phyloP scores from a whole-genome alignment of 75 land plant species.

The Ceratopteris richardii region DNA sequence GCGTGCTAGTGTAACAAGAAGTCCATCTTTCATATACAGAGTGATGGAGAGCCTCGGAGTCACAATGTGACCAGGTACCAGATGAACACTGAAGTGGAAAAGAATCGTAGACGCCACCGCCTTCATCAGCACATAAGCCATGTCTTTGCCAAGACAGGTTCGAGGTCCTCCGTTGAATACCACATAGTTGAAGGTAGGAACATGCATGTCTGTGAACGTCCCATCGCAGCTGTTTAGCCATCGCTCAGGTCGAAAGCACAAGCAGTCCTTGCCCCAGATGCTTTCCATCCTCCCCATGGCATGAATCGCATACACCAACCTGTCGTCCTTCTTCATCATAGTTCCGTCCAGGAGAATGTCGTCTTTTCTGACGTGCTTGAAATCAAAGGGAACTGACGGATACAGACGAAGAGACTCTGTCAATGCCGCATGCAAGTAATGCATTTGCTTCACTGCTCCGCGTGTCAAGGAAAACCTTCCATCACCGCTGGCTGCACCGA shows the following conservation, averaged over 20 bases:
- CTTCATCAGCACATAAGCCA: slow-evolving; percentile 55
- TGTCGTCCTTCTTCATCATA: not conserved
- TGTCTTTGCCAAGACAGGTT: slow-evolving; percentile 43
- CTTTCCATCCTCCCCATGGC: too few relatives aligned
- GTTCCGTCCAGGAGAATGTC: slow-evolving; percentile 39
- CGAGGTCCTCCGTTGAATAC: slow-evolving; percentile 45
- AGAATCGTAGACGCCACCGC: slow-evolving; percentile 27
- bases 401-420: too few relatives aligned
- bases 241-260: slow-evolving; percentile 38
- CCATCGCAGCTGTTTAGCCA: slow-evolving; percentile 27
- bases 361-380: slow-evolving; percentile 8
- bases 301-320: slow-evolving; percentile 33
- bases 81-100: slow-evolving; percentile 1
- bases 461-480: not conserved
- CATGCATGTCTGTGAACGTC: slow-evolving; percentile 4
- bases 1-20: slow-evolving; percentile 21
- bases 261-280: slow-evolving; percentile 41
- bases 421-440: slow-evolving; percentile 35
- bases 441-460: slow-evolving; percentile 28
- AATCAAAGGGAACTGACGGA: slow-evolving; percentile 30
- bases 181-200: slow-evolving; percentile 27
- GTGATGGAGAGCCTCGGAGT: slow-evolving; percentile 22
- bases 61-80: slow-evolving; percentile 15
- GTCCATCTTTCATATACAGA: slow-evolving; percentile 27
- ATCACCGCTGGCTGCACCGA: not conserved